Base-by-base conservation (phyloP, 306 rosid genomes). In the Senna tora region DNA sequence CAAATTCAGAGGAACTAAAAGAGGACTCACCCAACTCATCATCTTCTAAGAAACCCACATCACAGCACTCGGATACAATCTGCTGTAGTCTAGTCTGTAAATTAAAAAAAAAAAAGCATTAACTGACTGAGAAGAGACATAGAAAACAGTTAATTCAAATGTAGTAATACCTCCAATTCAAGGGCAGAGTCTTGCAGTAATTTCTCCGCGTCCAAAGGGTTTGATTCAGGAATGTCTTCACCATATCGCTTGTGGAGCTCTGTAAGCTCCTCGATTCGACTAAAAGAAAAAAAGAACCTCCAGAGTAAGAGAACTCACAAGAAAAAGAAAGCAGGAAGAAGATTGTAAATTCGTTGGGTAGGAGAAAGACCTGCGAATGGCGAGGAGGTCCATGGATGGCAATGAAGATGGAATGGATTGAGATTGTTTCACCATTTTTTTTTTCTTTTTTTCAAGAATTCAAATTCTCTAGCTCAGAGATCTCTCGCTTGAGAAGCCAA, bases 61-160 rank as follows among this genome's bases (percentile, higher is more conserved):
- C 83, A 5, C 88, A 85, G 79, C 79, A 85, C 49, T 87, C 84
- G 57, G 89, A 83, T 21, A 83, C 83, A 75, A 86, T 72, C 66
- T 81, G 79, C 25, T 86, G 81, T 53, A 90, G 67, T 68, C 73
- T 80, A 47, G 13, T 75, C 97, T 93, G 87, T 28, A 50, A 17
- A 39, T 16, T 41, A 17, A 60, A 7, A 21, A 53, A 10, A 25
- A 17, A 71, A 56, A 33, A 10, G 54, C 17, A 11, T 7, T 65
- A 0, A 15, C 43, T 38, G 56, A 76, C 13, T 17, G 49, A 0
- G 60, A 50, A 51, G 22, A 57, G 56, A 9, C 19, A 9, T 25
- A 12, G 22, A 20, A 7, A 43, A 41, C 43, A 32, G 2, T 33
- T n/a, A 19, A 13, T 4, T 49, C 7, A 5, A 22, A 42, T 64